Percentiles rank a stretch among this genome's conserved stretches.
phyloP scores from a whole-genome alignment of 192 early-diverging fungal genomes.

The Coemansia sp. region DNA sequence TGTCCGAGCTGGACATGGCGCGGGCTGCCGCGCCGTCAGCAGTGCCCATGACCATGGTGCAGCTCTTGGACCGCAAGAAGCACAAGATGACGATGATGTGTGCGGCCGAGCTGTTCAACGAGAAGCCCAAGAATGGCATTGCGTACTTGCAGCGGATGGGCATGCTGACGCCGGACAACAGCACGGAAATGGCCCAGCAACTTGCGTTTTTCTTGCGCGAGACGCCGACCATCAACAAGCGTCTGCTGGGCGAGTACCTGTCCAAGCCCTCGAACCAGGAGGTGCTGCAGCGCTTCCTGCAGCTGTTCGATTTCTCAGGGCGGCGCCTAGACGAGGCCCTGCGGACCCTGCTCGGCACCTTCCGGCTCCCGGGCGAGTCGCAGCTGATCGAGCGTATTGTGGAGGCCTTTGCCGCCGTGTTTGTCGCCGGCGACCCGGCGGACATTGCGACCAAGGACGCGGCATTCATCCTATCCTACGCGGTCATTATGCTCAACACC shows the following conservation, averaged over 20 bases:
- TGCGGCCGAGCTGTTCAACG: conserved; percentile 80
- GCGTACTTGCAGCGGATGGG: conserved; percentile 62
- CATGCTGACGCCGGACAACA: conserved; percentile 16
- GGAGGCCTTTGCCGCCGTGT: conserved; percentile 81
- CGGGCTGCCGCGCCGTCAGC: not conserved
- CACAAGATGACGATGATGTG: conserved; percentile 76
- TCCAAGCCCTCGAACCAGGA: conserved; percentile 79
- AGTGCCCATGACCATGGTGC: conserved; percentile 12
- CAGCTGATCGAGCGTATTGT: conserved; percentile 96
- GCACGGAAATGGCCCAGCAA: conserved; percentile 22
- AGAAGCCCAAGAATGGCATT: conserved; percentile 80
- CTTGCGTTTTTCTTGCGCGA: conserved; percentile 72
- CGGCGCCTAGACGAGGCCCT: conserved; percentile 90
- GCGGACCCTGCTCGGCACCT: conserved; percentile 84
- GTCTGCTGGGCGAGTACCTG: conserved; percentile 80
- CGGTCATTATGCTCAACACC: conserved; percentile 97
- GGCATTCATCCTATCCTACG: conserved; percentile 84
- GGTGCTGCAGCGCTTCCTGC: conserved; percentile 77
- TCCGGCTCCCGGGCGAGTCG: conserved; percentile 95
- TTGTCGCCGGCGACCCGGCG: conserved; percentile 57
- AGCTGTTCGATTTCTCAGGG: conserved; percentile 80
- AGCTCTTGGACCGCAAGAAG: conserved; percentile 34
- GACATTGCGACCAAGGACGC: conserved; percentile 74
- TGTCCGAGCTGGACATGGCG: conserved; percentile 5
- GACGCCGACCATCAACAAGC: conserved; percentile 84